Evolutionary conservation across 345 rosid species (phyloP).

Genomic region (Anastatica hierochuntica): DNA sequence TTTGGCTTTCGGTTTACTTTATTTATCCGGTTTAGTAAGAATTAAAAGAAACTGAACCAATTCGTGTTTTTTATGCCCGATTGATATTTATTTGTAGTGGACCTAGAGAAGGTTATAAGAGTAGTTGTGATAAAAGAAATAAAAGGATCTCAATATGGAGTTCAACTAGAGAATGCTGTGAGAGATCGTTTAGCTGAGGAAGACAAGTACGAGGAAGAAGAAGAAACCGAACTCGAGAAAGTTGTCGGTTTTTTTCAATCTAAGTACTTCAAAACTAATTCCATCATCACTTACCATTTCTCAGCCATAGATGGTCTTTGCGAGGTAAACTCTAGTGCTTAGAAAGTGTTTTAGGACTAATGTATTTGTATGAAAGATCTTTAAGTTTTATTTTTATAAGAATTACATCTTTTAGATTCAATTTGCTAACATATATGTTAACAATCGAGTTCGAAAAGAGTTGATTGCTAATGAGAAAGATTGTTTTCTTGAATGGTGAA

Average conservation of each 20-base stretch:
- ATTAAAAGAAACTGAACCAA: too few relatives aligned
- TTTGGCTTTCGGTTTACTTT: too few relatives aligned
- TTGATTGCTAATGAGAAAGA: background rate
- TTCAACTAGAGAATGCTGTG: constrained; percentile 66
- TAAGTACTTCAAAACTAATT: constrained; percentile 63
- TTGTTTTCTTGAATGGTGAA: background rate
- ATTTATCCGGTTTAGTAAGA: too few relatives aligned
- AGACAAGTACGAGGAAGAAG: constrained; percentile 90
- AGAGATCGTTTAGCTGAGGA: constrained; percentile 76
- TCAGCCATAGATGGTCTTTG: constrained; percentile 38
- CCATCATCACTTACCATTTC: constrained; percentile 65
- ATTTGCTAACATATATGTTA: too few relatives aligned
- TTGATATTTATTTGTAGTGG: constrained; percentile 30
- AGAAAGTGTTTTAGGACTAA: too few relatives aligned
- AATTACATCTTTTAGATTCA: too few relatives aligned
- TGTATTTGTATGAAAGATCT: too few relatives aligned
- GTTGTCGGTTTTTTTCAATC: constrained; percentile 77
- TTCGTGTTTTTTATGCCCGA: background rate
- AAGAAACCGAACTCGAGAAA: constrained; percentile 73
- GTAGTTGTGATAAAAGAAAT: constrained; percentile 89
- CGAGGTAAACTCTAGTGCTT: constrained; percentile 39
- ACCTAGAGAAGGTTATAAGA: constrained; percentile 59
- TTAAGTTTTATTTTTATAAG: too few relatives aligned
- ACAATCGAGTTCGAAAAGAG: too few relatives aligned
- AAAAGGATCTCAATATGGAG: constrained; percentile 91